Evolutionary conservation across 1,284 basidiomycete genomes (phyloP), one percentile per base, ranked within the genome.

Genomic region (Hypsizygus ulmarius): DNA sequence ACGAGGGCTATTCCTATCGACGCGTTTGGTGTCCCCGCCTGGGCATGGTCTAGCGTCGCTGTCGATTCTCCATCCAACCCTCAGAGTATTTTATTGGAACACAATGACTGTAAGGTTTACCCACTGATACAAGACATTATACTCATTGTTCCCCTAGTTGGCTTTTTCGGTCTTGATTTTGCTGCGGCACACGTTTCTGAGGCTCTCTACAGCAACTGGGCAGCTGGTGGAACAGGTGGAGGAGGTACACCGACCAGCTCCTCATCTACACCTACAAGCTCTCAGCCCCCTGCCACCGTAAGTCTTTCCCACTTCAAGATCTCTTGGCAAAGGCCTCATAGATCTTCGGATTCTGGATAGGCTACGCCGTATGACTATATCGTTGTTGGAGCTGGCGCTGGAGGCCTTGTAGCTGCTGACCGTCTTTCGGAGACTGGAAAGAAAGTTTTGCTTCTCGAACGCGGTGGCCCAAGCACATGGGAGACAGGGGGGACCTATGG

Each of bases 291-390:
- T 18, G 67, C 57, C 10, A 61, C 69, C 4, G 70, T 71, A 40
- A 59, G 64, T 56, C 33, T 10, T 9, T 12, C n/a, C 35, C 27
- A 32, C 8, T 9, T 12, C 41, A 5, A 49, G 51, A 45, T 45
- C 32, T 25, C 44, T 42, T 41, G 19, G 3, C 8, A 35, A 27
- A 43, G 38, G 10, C 43, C 5, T 5, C 9, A 21, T 8, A 34
- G 7, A 11, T 37, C 44, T 29, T 35, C 25, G n/a, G 46, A 21
- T 12, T 28, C 12, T 32, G 21, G 8, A 3, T 52, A 73, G 67
- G 70, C 71, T 3, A 77, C 72, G 8, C 73, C 78, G 6, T 82
- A 80, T 51, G 81, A 84, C 56, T 83, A 82, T 52, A 80, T 84
- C 56, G 66, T 82, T 45, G 80, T 84, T 39, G 81, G 81, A 34